A percentile compares a stretch with the other conserved stretches of the same genome.
These are phyloP conservation scores for Moringa oleifera DNA, from an alignment of 345 rosid species.

Conservation along the genomic window DNA sequence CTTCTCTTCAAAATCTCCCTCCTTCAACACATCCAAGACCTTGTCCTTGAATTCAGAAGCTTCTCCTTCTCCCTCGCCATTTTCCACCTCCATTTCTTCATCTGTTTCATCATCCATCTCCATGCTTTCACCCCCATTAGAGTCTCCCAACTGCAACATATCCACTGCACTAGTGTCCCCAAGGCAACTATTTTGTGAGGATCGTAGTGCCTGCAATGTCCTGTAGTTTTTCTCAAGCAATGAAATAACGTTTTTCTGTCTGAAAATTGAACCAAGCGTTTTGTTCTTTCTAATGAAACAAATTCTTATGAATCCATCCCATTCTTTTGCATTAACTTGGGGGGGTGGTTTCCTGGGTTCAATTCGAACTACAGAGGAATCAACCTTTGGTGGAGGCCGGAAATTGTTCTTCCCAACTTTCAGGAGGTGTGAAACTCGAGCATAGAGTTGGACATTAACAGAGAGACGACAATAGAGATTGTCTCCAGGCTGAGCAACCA, in stretches of 20 bases:
- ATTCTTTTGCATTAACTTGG: constrained; percentile 60
- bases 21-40: constrained; percentile 57
- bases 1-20: constrained; percentile 67
- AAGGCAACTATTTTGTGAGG: constrained; percentile 21
- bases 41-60: constrained; percentile 63
- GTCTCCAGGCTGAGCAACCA: constrained; percentile 88
- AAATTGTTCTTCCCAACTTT: constrained; percentile 94
- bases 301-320: constrained; percentile 82
- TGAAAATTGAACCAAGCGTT: constrained; percentile 76
- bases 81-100: constrained; percentile 44
- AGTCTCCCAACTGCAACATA: constrained; percentile 17
- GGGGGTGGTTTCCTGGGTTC: constrained; percentile 80
- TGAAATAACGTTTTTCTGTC: constrained; percentile 55
- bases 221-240: constrained; percentile 77
- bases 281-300: constrained; percentile 93
- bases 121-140: constrained; percentile 42
- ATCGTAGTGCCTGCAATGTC: constrained; percentile 61
- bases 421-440: constrained; percentile 84
- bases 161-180: constrained; percentile 22
- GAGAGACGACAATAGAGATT: constrained; percentile 79
- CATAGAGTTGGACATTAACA: constrained; percentile 75
- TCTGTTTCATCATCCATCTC: constrained; percentile 41
- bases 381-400: constrained; percentile 94
- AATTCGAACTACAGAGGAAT: constrained; percentile 87
- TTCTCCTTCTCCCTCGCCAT: constrained; percentile 37